Evolutionary conservation across 805 yeast genomes (phyloP).

Genomic region (Saccharomycopsis sp.): DNA sequence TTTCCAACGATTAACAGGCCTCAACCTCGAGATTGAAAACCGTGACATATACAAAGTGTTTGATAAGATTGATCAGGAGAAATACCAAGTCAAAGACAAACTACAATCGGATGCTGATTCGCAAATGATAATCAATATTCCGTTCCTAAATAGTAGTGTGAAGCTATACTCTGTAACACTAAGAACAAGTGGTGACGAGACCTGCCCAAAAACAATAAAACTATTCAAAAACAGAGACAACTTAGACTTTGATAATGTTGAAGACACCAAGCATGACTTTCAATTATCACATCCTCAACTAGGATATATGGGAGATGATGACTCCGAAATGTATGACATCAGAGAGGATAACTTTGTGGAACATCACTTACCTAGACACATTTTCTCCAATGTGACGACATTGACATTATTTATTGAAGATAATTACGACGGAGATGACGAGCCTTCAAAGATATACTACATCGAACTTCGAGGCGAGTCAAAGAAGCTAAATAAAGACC

Average conservation of each 20-base stretch:
- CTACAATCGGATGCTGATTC: conserved; percentile 65
- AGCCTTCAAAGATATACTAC: conserved; percentile 52
- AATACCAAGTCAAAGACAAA: conserved; percentile 41
- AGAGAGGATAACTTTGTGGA: conserved; percentile 61
- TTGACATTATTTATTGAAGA: conserved; percentile 63
- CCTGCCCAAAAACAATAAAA: conserved; percentile 65
- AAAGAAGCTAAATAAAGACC: conserved; percentile 52
- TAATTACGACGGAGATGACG: conserved; percentile 58
- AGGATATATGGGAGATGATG: conserved; percentile 41
- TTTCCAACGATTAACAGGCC: conserved; percentile 49
- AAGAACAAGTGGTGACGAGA: conserved; percentile 50
- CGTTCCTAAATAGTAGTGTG: conserved; percentile 63
- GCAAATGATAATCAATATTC: conserved; percentile 70
- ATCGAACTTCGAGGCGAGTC: conserved; percentile 77
- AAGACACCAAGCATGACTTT: conserved; percentile 42
- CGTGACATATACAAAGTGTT: conserved; percentile 41
- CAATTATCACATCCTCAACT: conserved; percentile 57
- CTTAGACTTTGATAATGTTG: conserved; percentile 67
- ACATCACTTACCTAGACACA: conserved; percentile 70
- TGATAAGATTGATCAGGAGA: conserved; percentile 45
- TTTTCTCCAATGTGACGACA: conserved; percentile 62
- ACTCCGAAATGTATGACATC: conserved; percentile 27
- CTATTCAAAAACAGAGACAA: conserved; percentile 63
- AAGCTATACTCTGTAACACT: conserved; percentile 68
- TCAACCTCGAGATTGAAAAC: conserved; percentile 53